Conservation (phyloP, 73 alveolate genomes). For the Tetrahymena elliotti region DNA sequence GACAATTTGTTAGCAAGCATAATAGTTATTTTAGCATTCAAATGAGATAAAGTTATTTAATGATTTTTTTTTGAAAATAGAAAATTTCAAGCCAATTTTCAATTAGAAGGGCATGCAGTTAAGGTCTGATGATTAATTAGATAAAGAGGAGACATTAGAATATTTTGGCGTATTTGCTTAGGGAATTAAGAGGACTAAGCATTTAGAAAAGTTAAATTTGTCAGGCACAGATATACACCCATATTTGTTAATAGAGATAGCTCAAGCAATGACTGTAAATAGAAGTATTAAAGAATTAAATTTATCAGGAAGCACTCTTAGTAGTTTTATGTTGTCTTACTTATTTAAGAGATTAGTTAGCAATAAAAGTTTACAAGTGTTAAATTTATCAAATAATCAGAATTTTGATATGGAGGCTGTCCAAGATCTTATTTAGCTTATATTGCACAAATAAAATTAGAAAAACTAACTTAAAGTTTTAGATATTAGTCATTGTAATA, state of each 20-base stretch:
- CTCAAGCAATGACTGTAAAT: not conserved
- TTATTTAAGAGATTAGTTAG: not conserved
- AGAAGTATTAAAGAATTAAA: not conserved
- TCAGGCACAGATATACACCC: not conserved
- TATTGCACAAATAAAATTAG: not conserved
- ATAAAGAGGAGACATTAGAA: not conserved
- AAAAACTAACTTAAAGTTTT: not conserved
- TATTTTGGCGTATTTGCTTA: not conserved
- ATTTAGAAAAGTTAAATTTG: not conserved
- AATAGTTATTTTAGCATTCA: not conserved
- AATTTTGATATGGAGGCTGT: not conserved
- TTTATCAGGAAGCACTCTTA: not conserved
- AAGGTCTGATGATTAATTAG: not conserved
- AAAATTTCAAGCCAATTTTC: not conserved
- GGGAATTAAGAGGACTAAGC: not conserved
- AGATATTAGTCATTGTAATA: not conserved
- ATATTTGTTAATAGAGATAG: not conserved
- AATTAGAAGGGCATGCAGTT: not conserved
- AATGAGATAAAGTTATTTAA: not conserved
- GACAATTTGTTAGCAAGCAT: not conserved
- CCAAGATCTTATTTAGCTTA: not conserved
- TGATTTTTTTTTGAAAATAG: not conserved
- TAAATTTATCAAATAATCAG: not conserved
- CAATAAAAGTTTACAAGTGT: not conserved
- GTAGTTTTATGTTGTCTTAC: not conserved